A percentile compares a stretch with the other conserved stretches of the same genome.
Evolutionary conservation across 495 filamentous ascomycete genomes (phyloP).

Genomic region (Trichocladium uniseriatum): DNA sequence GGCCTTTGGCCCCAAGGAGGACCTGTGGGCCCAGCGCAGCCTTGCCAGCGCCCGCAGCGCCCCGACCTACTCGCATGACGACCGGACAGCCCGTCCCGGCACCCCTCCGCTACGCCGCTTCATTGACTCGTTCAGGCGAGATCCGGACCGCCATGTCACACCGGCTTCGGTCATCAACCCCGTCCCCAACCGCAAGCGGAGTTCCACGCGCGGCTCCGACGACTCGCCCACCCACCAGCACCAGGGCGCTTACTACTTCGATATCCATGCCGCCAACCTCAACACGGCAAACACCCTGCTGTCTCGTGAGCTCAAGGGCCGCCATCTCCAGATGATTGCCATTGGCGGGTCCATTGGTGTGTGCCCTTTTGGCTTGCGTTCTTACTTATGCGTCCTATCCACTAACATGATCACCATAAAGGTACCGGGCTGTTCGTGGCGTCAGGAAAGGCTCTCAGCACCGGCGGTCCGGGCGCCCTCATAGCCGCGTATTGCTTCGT

Average conservation of each 20-base stretch:
- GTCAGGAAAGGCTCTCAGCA: conserved; percentile 66
- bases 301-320: conserved; percentile 64
- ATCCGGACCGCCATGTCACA: conserved; percentile 57
- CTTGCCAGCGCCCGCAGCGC: conserved; percentile 31
- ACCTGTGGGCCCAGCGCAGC: conserved; percentile 31
- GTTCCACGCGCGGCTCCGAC: not conserved
- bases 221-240: conserved; percentile 1
- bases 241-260: conserved; percentile 49
- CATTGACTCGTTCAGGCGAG: conserved; percentile 72
- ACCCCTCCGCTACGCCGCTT: conserved; percentile 35
- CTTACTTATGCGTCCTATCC: not conserved
- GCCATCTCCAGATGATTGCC: conserved; percentile 95
- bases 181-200: not conserved
- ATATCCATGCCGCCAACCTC: conserved; percentile 62
- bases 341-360: conserved; percentile 90
- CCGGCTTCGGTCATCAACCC: conserved; percentile 44
- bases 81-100: not conserved
- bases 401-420: conserved; percentile 22
- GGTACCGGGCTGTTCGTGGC: conserved; percentile 88
- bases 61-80: conserved; percentile 27
- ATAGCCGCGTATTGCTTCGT: conserved; percentile 75
- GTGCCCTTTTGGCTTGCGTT: conserved; percentile 9
- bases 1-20: conserved; percentile 17
- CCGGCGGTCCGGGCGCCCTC: conserved; percentile 77
- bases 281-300: conserved; percentile 71